Percentiles rank a stretch among this genome's conserved stretches.
These are phyloP conservation scores for Gamarada debralockiae DNA, from an alignment of 495 filamentous ascomycete genomes.

Conservation along the genomic window DNA sequence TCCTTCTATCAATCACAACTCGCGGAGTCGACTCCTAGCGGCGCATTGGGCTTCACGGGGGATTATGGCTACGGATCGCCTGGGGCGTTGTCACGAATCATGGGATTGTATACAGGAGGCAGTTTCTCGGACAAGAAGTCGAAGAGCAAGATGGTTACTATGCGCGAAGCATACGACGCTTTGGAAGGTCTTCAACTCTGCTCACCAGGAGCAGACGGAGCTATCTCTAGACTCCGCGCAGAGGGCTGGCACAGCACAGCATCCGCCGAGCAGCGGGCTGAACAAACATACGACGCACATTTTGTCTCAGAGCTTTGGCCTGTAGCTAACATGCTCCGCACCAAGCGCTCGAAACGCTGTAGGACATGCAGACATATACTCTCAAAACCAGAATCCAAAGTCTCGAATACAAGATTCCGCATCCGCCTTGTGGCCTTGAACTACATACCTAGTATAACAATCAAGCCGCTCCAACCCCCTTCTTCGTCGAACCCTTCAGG, in stretches of 20 bases:
- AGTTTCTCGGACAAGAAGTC: conserved; percentile 57
- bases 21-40: conserved; percentile 47
- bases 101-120: conserved; percentile 80
- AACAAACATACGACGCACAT: conserved; percentile 27
- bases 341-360: conserved; percentile 91
- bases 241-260: conserved; percentile 43
- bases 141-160: conserved; percentile 60
- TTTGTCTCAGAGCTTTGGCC: conserved; percentile 65
- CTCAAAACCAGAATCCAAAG: conserved; percentile 88
- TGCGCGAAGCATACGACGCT: conserved; percentile 70
- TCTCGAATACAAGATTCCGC: conserved; percentile 77
- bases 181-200: conserved; percentile 64
- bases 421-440: conserved; percentile 85
- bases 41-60: conserved; percentile 47
- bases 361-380: conserved; percentile 91
- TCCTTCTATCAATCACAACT: conserved; percentile 72
- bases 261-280: conserved; percentile 46
- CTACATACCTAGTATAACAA: conserved; percentile 77
- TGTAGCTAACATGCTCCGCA: conserved; percentile 74
- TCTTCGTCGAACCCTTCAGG: conserved; percentile 14
- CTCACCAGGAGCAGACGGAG: conserved; percentile 39
- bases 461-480: conserved; percentile 57
- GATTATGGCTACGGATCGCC: conserved; percentile 73
- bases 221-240: conserved; percentile 40
- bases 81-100: conserved; percentile 76